These are phyloP conservation scores for Phycomyces blakesleeanus DNA, from an alignment of 192 early-diverging fungal genomes.

Conservation along the genomic window DNA sequence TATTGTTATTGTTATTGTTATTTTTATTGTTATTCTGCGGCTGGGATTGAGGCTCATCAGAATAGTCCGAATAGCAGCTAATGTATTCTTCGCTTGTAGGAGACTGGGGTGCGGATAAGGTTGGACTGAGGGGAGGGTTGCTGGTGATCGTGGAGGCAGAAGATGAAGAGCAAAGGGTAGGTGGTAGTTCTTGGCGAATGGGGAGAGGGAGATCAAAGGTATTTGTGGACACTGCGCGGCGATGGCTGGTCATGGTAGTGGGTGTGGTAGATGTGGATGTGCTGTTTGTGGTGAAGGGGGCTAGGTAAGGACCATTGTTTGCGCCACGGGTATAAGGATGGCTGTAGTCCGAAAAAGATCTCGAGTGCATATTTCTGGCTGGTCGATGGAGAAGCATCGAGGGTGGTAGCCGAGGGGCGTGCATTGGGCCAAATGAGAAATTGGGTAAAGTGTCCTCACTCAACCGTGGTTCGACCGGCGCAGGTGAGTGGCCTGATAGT, in stretches of 20 bases:
- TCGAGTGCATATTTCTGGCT: slow-evolving; percentile 29
- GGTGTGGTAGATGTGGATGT: slow-evolving; percentile 18
- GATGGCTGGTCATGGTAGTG: slow-evolving; percentile 16
- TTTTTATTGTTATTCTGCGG: neutral
- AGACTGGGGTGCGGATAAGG: neutral
- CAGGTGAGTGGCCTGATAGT: slow-evolving; percentile 10
- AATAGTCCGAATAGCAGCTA: neutral
- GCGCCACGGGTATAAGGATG: slow-evolving; percentile 29
- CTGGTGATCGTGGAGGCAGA: slow-evolving; percentile 20
- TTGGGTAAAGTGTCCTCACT: neutral
- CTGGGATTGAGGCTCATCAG: neutral
- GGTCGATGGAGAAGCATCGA: slow-evolving; percentile 23
- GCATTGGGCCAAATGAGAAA: neutral
- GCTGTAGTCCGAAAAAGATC: slow-evolving; percentile 38
- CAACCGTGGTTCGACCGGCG: slow-evolving; percentile 18
- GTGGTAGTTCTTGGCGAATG: slow-evolving; percentile 3
- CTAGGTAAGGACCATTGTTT: neutral
- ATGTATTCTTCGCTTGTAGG: neutral
- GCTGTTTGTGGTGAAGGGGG: slow-evolving; percentile 13
- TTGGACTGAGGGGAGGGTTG: slow-evolving; percentile 14
- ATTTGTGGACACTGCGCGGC: slow-evolving; percentile 36
- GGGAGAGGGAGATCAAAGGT: slow-evolving; percentile 22
- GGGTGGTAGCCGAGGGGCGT: neutral
- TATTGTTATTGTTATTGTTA: neutral
- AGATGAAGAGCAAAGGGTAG: slow-evolving; percentile 10